Conservation (phyloP, 2,329 filamentous ascomycete genomes). For the Trichothecium roseum region DNA sequence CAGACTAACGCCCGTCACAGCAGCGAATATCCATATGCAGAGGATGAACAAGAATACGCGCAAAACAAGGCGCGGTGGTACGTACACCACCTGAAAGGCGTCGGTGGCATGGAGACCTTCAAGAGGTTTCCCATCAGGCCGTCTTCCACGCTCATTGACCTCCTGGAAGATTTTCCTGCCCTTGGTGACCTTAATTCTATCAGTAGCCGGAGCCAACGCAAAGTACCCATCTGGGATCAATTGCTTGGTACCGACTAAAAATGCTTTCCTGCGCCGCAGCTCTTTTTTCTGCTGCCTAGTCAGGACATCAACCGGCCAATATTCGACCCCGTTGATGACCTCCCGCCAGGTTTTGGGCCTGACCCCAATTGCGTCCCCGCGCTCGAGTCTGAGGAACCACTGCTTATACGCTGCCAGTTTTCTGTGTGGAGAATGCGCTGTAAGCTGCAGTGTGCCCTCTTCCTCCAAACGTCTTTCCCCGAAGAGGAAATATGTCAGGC, state of each 20-base stretch:
- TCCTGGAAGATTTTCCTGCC: slow-evolving; percentile 71
- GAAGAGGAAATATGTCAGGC: slow-evolving; percentile 89
- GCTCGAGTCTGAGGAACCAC: slow-evolving; percentile 35
- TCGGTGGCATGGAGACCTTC: slow-evolving; percentile 42
- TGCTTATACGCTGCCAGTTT: slow-evolving; percentile 27
- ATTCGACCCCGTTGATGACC: slow-evolving; percentile 37
- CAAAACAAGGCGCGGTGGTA: slow-evolving; percentile 74
- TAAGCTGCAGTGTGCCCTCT: slow-evolving; percentile 56
- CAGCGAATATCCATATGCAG: slow-evolving; percentile 88
- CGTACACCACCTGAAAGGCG: slow-evolving; percentile 62
- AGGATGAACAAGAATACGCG: slow-evolving; percentile 80
- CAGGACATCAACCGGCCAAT: slow-evolving; percentile 25
- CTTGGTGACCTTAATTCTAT: slow-evolving; percentile 90
- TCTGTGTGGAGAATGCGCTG: slow-evolving; percentile 17
- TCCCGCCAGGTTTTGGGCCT: slow-evolving; percentile 48
- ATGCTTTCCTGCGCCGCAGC: slow-evolving; percentile 28
- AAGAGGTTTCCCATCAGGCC: slow-evolving; percentile 43
- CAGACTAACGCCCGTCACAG: slow-evolving; percentile 71
- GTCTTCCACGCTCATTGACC: slow-evolving; percentile 54
- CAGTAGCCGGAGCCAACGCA: slow-evolving; percentile 86
- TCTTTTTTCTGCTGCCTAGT: slow-evolving; percentile 22
- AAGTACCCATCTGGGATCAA: slow-evolving; percentile 67
- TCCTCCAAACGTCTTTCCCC: slow-evolving; percentile 73
- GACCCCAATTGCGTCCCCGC: slow-evolving; percentile 28
- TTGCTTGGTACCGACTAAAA: slow-evolving; percentile 37